phyloP scores from a whole-genome alignment of 2,329 filamentous ascomycete genomes.

The Colletotrichum incanum region DNA sequence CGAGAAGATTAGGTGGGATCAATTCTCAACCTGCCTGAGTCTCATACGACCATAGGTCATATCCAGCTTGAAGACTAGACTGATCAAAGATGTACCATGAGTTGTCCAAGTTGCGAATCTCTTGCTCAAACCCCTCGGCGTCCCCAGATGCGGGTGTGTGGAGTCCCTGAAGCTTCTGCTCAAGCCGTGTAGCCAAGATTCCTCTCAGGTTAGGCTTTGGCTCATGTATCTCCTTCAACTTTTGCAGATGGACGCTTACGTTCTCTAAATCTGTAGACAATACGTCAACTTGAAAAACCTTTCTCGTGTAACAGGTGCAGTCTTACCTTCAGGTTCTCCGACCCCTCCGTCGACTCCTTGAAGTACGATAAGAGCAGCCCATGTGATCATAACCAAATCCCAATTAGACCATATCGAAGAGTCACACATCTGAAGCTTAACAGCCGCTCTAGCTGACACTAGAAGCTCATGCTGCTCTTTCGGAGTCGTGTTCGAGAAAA shows the following conservation, averaged over 20 bases:
- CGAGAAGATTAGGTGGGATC: not conserved
- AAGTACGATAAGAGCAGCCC: constrained; percentile 61
- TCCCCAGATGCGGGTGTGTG: constrained; percentile 46
- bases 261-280: constrained; percentile 47
- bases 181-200: constrained; percentile 47
- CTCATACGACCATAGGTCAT: constrained; percentile 43
- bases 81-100: constrained; percentile 50
- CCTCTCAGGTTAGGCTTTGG: constrained; percentile 47
- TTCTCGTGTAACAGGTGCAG: not conserved
- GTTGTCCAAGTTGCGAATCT: constrained; percentile 44
- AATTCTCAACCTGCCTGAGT: constrained; percentile 19
- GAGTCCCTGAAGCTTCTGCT: constrained; percentile 48
- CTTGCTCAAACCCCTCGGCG: constrained; percentile 31
- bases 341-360: constrained; percentile 59
- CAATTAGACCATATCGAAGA: constrained; percentile 61
- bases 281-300: not conserved
- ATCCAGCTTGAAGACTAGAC: constrained; percentile 46
- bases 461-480: constrained; percentile 59
- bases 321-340: constrained; percentile 55
- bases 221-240: constrained; percentile 50
- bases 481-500: constrained; percentile 56
- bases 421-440: constrained; percentile 58
- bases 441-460: constrained; percentile 57
- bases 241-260: constrained; percentile 50
- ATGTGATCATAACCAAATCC: constrained; percentile 61